Percentiles rank a stretch among this genome's conserved stretches.
Evolutionary conservation across 331 rosid genomes (phyloP).

Genomic region (Cydonia oblonga): DNA sequence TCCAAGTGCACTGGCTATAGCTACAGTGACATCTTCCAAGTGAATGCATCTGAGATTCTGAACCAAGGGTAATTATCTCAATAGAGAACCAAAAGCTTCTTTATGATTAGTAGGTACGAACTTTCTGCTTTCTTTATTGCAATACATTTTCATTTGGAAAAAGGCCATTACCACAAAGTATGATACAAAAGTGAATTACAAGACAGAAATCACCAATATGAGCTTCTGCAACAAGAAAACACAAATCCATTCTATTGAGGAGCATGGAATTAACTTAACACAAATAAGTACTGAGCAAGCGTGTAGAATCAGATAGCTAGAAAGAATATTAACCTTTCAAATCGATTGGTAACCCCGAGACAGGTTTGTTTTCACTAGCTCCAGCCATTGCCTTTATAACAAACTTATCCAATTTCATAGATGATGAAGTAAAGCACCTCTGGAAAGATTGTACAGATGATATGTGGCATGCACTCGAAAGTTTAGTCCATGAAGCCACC

Average conservation of each 20-base stretch:
- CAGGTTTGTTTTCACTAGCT: conserved; percentile 40
- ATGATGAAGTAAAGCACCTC: conserved; percentile 20
- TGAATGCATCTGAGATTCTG: neutral
- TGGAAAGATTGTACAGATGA: conserved; percentile 39
- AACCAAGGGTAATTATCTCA: neutral
- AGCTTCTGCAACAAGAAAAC: neutral
- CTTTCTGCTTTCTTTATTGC: neutral
- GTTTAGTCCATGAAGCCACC: conserved; percentile 31
- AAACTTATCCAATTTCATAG: conserved; percentile 29
- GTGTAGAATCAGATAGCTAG: neutral
- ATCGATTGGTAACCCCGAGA: conserved; percentile 71
- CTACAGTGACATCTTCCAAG: neutral
- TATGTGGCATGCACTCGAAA: conserved; percentile 41
- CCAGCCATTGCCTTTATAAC: conserved; percentile 46
- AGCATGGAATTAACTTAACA: neutral
- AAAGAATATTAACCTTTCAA: conserved; percentile 44
- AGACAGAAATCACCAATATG: neutral
- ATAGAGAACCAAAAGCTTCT: neutral
- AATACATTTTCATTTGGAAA: neutral
- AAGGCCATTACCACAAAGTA: neutral
- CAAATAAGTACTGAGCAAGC: neutral
- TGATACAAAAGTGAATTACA: neutral
- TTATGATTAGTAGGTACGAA: neutral
- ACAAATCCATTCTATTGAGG: neutral
- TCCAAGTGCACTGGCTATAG: neutral